phyloP scores from a whole-genome alignment of 2,329 filamentous ascomycete species.

The Aspergillus eucalypticola region DNA sequence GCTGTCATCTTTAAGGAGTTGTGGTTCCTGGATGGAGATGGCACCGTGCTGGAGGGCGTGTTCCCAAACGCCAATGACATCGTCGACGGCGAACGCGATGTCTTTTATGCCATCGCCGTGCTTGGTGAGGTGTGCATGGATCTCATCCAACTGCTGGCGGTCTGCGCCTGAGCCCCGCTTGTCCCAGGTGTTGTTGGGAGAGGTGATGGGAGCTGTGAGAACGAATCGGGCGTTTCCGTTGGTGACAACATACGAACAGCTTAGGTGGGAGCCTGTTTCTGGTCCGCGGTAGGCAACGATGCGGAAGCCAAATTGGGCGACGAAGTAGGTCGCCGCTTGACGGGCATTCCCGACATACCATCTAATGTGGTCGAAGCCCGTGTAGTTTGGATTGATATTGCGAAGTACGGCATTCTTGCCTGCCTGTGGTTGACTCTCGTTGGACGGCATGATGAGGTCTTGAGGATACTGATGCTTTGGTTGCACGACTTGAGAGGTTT shows the following conservation, averaged over 20 bases:
- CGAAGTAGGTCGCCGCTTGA: slow-evolving; percentile 84
- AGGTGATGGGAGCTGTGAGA: slow-evolving; percentile 76
- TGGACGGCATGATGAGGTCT: background rate
- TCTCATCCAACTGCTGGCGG: slow-evolving; percentile 62
- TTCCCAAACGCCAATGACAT: slow-evolving; percentile 72
- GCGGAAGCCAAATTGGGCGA: slow-evolving; percentile 77
- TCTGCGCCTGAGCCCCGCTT: slow-evolving; percentile 53
- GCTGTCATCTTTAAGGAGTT: background rate
- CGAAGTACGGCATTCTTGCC: slow-evolving; percentile 52
- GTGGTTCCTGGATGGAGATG: slow-evolving; percentile 12
- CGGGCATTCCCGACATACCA: slow-evolving; percentile 96
- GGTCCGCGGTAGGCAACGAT: slow-evolving; percentile 78
- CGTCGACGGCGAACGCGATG: slow-evolving; percentile 84
- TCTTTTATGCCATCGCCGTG: slow-evolving; percentile 89
- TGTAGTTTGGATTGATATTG: slow-evolving; percentile 26
- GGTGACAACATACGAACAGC: slow-evolving; percentile 77
- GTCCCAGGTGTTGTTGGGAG: slow-evolving; percentile 52
- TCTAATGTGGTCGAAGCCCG: slow-evolving; percentile 74
- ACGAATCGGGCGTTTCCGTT: slow-evolving; percentile 79
- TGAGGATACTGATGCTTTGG: background rate
- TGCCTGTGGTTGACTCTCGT: background rate
- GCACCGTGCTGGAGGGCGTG: slow-evolving; percentile 59
- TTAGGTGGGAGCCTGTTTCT: slow-evolving; percentile 77
- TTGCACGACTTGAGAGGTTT: background rate
- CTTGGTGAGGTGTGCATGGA: slow-evolving; percentile 74